Evolutionary conservation across 208 protist genomes (phyloP).

Genomic region (Trypanosoma grayi): DNA sequence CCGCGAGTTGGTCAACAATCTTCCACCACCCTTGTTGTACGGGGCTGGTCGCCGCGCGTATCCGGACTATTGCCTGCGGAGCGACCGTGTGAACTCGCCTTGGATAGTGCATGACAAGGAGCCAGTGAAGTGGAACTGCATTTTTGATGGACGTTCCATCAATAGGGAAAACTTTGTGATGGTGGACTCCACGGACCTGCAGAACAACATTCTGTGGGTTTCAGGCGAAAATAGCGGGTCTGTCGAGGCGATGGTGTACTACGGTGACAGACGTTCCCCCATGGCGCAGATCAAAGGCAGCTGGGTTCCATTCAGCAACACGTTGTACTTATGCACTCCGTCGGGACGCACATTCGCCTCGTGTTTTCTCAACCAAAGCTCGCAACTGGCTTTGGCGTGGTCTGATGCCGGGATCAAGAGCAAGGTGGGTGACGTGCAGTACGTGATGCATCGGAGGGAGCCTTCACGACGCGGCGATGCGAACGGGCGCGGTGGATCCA

Average conservation of each 20-base stretch:
- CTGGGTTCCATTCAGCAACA: conserved; percentile 68
- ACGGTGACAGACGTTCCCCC: conserved; percentile 50
- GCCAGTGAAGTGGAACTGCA: conserved; percentile 47
- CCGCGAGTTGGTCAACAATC: conserved; percentile 60
- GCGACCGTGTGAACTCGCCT: conserved; percentile 55
- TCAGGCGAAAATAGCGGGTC: conserved; percentile 41
- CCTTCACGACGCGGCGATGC: background rate
- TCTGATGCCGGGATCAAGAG: conserved; percentile 8
- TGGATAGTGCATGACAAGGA: conserved; percentile 60
- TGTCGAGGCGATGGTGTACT: conserved; percentile 55
- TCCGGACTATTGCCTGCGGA: conserved; percentile 64
- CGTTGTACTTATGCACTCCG: conserved; percentile 54
- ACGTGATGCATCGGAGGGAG: conserved; percentile 16
- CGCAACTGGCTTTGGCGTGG: conserved; percentile 20
- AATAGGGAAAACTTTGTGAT: conserved; percentile 67
- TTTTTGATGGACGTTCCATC: conserved; percentile 47
- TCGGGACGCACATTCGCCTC: conserved; percentile 53
- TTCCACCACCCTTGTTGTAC: conserved; percentile 68
- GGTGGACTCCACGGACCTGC: conserved; percentile 20
- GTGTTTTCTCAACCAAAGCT: conserved; percentile 33
- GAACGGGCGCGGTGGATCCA: background rate
- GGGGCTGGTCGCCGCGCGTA: conserved; percentile 38
- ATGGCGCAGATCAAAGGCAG: conserved; percentile 64
- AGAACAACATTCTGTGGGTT: conserved; percentile 46
- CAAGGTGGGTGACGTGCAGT: conserved; percentile 24